A percentile compares a stretch with the other conserved stretches of the same genome.
Conservation (phyloP, 768 basidiomycete species). For the Russula sp. region DNA sequence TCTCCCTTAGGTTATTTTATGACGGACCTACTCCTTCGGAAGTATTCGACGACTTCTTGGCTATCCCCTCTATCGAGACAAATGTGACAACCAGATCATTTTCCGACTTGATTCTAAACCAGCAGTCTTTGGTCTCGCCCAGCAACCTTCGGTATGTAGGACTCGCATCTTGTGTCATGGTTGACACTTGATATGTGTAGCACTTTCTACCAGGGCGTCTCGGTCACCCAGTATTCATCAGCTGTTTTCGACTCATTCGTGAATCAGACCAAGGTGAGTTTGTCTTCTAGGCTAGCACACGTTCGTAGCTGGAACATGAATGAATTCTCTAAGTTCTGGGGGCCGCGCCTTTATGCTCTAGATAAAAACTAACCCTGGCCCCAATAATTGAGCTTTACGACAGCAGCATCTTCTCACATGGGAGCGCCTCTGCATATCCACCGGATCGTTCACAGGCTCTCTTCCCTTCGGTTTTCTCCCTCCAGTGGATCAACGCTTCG, state of each 20-base stretch:
- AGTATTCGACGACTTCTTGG: constrained; percentile 29
- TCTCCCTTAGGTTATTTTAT: constrained; percentile 12
- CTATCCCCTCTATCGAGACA: constrained; percentile 7
- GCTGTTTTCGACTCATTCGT: not conserved
- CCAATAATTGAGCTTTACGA: constrained; percentile 13
- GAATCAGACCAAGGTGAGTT: not conserved
- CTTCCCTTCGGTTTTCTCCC: constrained; percentile 4
- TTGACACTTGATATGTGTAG: not conserved
- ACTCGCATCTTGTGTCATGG: not conserved
- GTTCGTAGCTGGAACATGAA: too few relatives aligned
- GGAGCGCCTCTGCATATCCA: constrained; percentile 23
- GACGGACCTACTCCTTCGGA: constrained; percentile 27
- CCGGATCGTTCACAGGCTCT: constrained; percentile 18
- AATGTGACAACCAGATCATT: constrained; percentile 13
- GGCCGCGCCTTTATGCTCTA: not conserved
- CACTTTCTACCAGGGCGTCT: not conserved
- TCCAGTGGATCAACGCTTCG: constrained; percentile 23
- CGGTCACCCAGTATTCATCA: constrained; percentile 5
- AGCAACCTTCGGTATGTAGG: not conserved
- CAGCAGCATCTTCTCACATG: constrained; percentile 12
- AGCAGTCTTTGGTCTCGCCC: not conserved
- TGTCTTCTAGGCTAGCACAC: too few relatives aligned
- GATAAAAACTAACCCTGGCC: not conserved
- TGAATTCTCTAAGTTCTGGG: constrained; percentile 18
- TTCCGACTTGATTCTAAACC: not conserved